Evolutionary conservation across 1,284 basidiomycete species (phyloP).

Genomic region (Ceratobasidium sp.): DNA sequence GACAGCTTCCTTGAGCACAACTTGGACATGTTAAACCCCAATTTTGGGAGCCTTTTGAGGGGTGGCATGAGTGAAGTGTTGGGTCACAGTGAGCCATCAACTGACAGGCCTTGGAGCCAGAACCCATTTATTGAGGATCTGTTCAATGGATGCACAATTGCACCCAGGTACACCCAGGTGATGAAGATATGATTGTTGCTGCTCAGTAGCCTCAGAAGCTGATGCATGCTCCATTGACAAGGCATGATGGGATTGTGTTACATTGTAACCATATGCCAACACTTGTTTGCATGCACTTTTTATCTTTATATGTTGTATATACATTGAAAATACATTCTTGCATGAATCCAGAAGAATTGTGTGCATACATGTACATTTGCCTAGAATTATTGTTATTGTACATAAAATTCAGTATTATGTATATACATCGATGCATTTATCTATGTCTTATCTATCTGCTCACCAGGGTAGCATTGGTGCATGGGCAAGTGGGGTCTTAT

Average conservation of each 20-base stretch:
- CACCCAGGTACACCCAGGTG: slow-evolving; percentile 88
- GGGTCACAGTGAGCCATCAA: slow-evolving; percentile 48
- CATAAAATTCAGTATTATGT: too few relatives aligned
- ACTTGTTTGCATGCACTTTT: too few relatives aligned
- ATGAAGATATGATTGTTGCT: slow-evolving; percentile 92
- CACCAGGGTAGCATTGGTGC: too few relatives aligned
- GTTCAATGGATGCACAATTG: slow-evolving; percentile 86
- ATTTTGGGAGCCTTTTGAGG: slow-evolving; percentile 87
- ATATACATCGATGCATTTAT: too few relatives aligned
- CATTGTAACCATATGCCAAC: slow-evolving; percentile 52
- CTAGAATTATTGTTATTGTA: too few relatives aligned
- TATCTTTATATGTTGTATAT: too few relatives aligned
- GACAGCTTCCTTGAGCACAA: slow-evolving; percentile 90
- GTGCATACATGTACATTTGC: too few relatives aligned
- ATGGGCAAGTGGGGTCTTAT: too few relatives aligned
- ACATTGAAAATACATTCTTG: too few relatives aligned
- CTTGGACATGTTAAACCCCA: slow-evolving; percentile 85
- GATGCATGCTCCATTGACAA: slow-evolving; percentile 87
- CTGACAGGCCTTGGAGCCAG: slow-evolving; percentile 74
- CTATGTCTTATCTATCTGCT: too few relatives aligned
- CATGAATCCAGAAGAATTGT: too few relatives aligned
- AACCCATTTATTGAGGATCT: slow-evolving; percentile 91
- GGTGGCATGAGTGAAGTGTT: slow-evolving; percentile 59
- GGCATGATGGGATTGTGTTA: slow-evolving; percentile 60
- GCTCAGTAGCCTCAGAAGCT: slow-evolving; percentile 92